Evolutionary conservation across 202 grass and related monocot genomes (phyloP).

Genomic region (Brachypodium distachyon): DNA sequence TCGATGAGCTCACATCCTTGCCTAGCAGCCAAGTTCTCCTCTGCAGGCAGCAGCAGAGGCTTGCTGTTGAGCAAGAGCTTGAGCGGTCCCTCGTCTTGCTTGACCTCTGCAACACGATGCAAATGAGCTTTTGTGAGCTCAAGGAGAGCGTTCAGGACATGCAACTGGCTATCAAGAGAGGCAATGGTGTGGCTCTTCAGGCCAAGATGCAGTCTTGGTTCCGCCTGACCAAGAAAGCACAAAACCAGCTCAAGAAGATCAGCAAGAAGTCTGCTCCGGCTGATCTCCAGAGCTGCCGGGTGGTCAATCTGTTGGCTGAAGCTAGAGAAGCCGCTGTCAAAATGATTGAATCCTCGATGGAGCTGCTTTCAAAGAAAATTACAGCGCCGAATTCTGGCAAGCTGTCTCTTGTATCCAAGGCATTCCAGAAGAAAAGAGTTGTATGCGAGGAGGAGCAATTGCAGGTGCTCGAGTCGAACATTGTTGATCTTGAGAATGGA

Average conservation of each 20-base stretch:
- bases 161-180: constrained; percentile 26
- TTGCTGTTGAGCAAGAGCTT: constrained; percentile 32
- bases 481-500: constrained; percentile 34
- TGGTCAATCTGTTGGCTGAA: constrained; percentile 5
- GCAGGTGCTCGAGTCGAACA: not conserved
- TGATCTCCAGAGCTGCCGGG: not conserved
- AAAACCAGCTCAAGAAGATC: constrained; percentile 36
- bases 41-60: constrained; percentile 17
- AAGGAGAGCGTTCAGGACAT: constrained; percentile 28
- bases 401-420: constrained; percentile 27
- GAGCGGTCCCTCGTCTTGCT: constrained; percentile 42
- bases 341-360: constrained; percentile 9
- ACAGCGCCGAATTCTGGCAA: not conserved
- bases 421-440: not conserved
- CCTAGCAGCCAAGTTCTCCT: constrained; percentile 23
- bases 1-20: constrained; percentile 14
- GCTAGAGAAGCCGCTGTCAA: constrained; percentile 25
- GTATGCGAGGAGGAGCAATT: not conserved
- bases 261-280: constrained; percentile 5
- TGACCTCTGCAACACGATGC: constrained; percentile 31
- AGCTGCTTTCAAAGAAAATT: not conserved
- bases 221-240: constrained; percentile 23
- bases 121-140: constrained; percentile 30
- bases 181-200: not conserved
- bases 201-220: constrained; percentile 12